phyloP scores from a whole-genome alignment of 1,284 basidiomycete genomes.

The Leccinum laetum region DNA sequence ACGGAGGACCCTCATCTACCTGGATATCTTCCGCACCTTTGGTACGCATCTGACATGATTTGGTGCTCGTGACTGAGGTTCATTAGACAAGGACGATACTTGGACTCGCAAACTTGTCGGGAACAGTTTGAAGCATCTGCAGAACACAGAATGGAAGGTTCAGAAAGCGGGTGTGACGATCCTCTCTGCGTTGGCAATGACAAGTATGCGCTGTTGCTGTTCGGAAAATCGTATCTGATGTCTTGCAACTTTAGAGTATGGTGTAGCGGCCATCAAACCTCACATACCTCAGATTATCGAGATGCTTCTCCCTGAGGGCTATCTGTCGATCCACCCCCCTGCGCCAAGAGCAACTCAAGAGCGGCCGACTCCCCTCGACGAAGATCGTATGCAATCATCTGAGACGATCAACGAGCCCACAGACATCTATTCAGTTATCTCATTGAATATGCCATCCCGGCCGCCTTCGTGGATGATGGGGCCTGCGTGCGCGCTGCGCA shows the following conservation, averaged over 20 bases:
- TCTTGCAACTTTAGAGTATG: constrained; percentile 15
- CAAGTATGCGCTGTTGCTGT: constrained; percentile 6
- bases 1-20: constrained; percentile 2
- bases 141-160: constrained; percentile 10
- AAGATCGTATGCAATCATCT: not conserved
- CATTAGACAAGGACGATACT: too few relatives aligned
- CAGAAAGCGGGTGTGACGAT: constrained; percentile 29
- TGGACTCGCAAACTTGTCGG: not conserved
- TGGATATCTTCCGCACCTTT: constrained; percentile 22
- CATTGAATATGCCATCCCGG: not conserved
- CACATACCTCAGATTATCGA: constrained; percentile 15
- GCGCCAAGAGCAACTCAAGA: not conserved
- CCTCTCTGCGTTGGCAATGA: constrained; percentile 24
- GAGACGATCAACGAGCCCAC: not conserved
- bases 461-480: not conserved
- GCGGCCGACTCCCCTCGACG: too few relatives aligned
- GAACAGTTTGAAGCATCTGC: constrained; percentile 13
- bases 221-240: not conserved
- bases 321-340: constrained; percentile 4
- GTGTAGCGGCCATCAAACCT: constrained; percentile 10
- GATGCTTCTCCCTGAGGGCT: constrained; percentile 16
- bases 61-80: not conserved
- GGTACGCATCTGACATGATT: constrained; percentile 7
- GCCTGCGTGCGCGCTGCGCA: not conserved
- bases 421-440: not conserved